Conservation (phyloP, 2,329 filamentous ascomycete species). For the Beauveria bassiana region DNA sequence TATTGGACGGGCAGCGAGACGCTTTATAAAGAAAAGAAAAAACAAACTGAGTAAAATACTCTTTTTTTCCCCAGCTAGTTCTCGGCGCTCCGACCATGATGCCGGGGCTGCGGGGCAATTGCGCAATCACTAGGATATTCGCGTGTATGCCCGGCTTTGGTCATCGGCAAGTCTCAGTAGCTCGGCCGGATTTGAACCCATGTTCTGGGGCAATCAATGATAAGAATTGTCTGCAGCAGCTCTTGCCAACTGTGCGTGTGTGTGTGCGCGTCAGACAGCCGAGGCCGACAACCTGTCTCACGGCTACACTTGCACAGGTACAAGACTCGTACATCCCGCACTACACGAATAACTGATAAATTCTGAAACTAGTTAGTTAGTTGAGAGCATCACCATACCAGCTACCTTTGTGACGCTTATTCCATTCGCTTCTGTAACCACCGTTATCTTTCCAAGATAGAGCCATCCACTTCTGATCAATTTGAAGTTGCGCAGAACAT, state of each 20-base stretch:
- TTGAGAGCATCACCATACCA: too few relatives aligned
- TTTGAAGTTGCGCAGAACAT: not conserved
- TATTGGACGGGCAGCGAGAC: too few relatives aligned
- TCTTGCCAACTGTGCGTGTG: not conserved
- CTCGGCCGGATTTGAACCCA: too few relatives aligned
- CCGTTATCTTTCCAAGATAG: not conserved
- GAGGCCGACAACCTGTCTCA: not conserved
- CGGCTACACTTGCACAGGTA: not conserved
- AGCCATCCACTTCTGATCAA: not conserved
- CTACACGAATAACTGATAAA: too few relatives aligned
- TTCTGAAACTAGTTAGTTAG: too few relatives aligned
- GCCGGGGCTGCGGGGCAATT: not conserved
- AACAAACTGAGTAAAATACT: not conserved
- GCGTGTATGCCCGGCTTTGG: not conserved
- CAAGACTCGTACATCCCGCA: not conserved
- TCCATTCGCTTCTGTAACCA: too few relatives aligned
- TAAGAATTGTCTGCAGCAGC: not conserved
- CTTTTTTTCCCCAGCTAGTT: not conserved
- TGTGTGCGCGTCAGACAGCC: not conserved
- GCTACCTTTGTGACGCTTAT: too few relatives aligned
- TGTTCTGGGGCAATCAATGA: not conserved
- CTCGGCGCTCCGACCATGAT: not conserved
- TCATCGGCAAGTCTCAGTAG: not conserved
- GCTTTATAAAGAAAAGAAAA: not conserved
- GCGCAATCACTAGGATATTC: not conserved